Base-by-base conservation (phyloP, 2,329 filamentous ascomycete species). In the Immersiporthe knoxdaviesiana region DNA sequence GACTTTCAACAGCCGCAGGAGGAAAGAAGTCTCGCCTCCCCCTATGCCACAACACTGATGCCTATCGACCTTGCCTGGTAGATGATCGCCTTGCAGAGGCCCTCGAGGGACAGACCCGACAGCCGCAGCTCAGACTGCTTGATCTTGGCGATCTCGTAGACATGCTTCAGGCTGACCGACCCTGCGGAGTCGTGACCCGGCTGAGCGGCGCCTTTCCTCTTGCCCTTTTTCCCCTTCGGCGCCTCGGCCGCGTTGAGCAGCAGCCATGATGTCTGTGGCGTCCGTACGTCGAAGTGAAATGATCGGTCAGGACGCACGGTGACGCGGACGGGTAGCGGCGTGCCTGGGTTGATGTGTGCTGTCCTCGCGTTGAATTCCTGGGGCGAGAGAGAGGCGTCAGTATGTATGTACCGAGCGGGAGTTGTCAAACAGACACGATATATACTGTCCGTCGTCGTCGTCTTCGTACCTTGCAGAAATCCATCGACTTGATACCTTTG, bases 401-500 rank as follows among this genome's bases (percentile, higher is more conserved):
- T 70, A 59, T 54, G 24, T 27, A 52, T 54, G 65, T 65, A 44
- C 69, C n/a, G 21, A 35, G 66, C 50, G 27, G n/a, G 60, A 35
- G n/a, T 35, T 35, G 4, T 44, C n/a, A 65, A 68, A 62, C 56
- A 16, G 11, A 35, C 35, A 8, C 35, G 35, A 35, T 35, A 37
- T 65, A 62, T 37, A 30, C 21, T 21, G 65, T 59, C 44, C 14
- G 64, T 61, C 80, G 71, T 71, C 35, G 8, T 35, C 14, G 64
- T 61, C 80, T 71, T 71, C 35, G 8, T 35, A 97, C 95, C 87
- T 98, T 98, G 89, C 96, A 98, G 80, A 98, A 99, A 82, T 99
- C 96, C 91, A 99, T 99, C 69, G 92, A 97, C 85, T 99, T 99
- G 72, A 99, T 92, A 85, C 96, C 96, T 85, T 97, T 98, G 80